Conservation (phyloP, 495 filamentous ascomycete genomes). For the Neurospora tetrasperma region DNA sequence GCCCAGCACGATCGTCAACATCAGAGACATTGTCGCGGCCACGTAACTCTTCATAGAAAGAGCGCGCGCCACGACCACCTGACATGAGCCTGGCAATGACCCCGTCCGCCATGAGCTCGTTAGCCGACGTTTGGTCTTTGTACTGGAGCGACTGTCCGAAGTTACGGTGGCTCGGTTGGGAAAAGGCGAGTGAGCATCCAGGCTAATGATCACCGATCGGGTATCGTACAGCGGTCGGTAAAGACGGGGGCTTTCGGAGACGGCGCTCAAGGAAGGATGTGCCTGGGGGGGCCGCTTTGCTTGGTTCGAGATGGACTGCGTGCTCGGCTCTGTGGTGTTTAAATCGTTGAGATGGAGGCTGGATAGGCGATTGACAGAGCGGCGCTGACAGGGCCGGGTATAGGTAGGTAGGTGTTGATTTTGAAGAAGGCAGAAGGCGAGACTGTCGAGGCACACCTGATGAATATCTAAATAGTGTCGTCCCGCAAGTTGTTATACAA, state of each 20-base stretch:
- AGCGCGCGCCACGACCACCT: conserved; percentile 25
- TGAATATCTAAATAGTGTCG: background rate
- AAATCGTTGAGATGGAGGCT: background rate
- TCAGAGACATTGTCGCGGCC: conserved; percentile 54
- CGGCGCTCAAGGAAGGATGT: background rate
- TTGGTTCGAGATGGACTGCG: background rate
- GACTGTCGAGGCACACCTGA: background rate
- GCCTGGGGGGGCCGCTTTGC: background rate
- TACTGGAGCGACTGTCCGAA: background rate
- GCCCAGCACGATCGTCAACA: conserved; percentile 55
- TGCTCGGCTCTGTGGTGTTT: background rate
- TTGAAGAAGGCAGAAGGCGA: background rate
- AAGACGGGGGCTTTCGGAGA: background rate
- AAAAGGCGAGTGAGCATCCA: background rate
- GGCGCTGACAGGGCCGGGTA: background rate
- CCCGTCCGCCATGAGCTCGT: background rate
- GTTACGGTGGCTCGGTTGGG: background rate
- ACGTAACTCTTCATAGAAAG: conserved; percentile 62
- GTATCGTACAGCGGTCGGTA: background rate
- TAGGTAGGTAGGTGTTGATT: background rate
- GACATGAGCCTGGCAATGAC: background rate
- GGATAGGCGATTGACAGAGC: background rate
- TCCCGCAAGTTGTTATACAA: background rate
- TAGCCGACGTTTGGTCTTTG: background rate
- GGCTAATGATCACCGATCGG: background rate